phyloP scores from a whole-genome alignment of 2,329 filamentous ascomycete genomes.

The Fusarium brachygibbosum region DNA sequence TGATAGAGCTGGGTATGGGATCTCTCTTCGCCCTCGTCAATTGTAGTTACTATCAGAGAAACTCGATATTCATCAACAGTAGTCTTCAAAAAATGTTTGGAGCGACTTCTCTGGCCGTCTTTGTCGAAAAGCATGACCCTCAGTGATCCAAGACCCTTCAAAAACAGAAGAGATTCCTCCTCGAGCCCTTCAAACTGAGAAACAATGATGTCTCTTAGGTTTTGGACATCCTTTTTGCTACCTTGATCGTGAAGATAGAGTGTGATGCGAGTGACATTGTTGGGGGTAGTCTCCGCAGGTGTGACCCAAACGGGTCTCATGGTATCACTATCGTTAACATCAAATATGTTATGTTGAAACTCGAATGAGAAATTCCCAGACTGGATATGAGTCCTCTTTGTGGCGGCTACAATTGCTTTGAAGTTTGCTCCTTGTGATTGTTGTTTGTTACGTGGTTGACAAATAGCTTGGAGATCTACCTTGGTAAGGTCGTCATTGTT shows the following conservation, averaged over 20 bases:
- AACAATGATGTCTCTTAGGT: not conserved
- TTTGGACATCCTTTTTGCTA: not conserved
- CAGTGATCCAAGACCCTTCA: not conserved
- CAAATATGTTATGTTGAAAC: slow-evolving; percentile 14
- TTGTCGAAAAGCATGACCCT: not conserved
- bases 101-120: not conserved
- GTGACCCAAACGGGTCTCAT: slow-evolving; percentile 32
- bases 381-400: slow-evolving; percentile 34
- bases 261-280: slow-evolving; percentile 22
- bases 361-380: slow-evolving; percentile 36
- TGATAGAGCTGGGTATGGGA: slow-evolving; percentile 14
- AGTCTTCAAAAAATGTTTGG: slow-evolving; percentile 7
- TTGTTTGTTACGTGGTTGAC: not conserved
- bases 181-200: slow-evolving; percentile 12
- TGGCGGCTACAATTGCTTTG: slow-evolving; percentile 31
- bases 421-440: slow-evolving; percentile 28
- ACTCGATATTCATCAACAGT: not conserved
- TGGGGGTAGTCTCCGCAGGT: not conserved
- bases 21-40: not conserved
- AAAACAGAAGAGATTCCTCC: slow-evolving; percentile 20
- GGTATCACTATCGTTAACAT: slow-evolving; percentile 8
- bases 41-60: not conserved
- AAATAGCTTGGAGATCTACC: slow-evolving; percentile 26
- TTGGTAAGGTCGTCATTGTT: slow-evolving; percentile 31
- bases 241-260: slow-evolving; percentile 29